phyloP scores from a whole-genome alignment of 1,284 basidiomycete genomes.

The Cutaneotrichosporon mucoides region DNA sequence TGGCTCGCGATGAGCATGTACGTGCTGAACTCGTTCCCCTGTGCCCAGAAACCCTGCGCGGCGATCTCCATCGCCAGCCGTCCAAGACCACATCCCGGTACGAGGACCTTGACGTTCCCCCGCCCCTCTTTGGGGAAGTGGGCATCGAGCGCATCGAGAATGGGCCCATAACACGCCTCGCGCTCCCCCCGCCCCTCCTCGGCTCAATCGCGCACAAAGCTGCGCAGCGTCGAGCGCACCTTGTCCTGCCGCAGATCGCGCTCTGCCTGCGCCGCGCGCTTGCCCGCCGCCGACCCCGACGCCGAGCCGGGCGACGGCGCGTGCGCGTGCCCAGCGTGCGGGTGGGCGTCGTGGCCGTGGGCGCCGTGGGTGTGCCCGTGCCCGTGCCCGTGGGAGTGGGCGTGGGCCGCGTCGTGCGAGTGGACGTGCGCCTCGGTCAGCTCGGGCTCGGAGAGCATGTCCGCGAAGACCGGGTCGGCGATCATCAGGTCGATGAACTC shows the following conservation, averaged over 20 bases:
- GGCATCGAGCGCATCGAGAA: slow-evolving; percentile 67
- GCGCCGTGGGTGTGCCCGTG: slow-evolving; percentile 21
- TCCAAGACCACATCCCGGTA: slow-evolving; percentile 82
- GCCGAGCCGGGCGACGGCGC: slow-evolving; percentile 7
- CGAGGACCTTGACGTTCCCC: slow-evolving; percentile 58
- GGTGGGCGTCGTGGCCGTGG: background rate
- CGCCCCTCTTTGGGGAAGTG: slow-evolving; percentile 55
- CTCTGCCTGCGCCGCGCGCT: slow-evolving; percentile 20
- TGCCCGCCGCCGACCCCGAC: background rate
- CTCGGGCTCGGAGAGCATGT: slow-evolving; percentile 27
- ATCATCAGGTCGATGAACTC: slow-evolving; percentile 50
- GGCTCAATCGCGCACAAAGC: slow-evolving; percentile 88
- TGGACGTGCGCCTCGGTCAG: background rate
- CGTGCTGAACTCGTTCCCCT: slow-evolving; percentile 91
- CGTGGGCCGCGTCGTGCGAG: slow-evolving; percentile 1
- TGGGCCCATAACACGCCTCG: slow-evolving; percentile 70
- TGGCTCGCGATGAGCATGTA: slow-evolving; percentile 85
- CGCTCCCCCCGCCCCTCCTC: slow-evolving; percentile 71
- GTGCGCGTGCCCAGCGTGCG: slow-evolving; percentile 14
- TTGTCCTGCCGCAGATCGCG: slow-evolving; percentile 57
- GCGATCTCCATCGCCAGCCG: slow-evolving; percentile 82
- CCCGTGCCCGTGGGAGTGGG: slow-evolving; percentile 21
- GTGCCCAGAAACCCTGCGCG: slow-evolving; percentile 71
- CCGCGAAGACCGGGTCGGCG: slow-evolving; percentile 43
- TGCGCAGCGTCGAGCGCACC: slow-evolving; percentile 79